Conservation (phyloP, 2,329 filamentous ascomycete genomes). For the Pseudogymnoascus sp. region DNA sequence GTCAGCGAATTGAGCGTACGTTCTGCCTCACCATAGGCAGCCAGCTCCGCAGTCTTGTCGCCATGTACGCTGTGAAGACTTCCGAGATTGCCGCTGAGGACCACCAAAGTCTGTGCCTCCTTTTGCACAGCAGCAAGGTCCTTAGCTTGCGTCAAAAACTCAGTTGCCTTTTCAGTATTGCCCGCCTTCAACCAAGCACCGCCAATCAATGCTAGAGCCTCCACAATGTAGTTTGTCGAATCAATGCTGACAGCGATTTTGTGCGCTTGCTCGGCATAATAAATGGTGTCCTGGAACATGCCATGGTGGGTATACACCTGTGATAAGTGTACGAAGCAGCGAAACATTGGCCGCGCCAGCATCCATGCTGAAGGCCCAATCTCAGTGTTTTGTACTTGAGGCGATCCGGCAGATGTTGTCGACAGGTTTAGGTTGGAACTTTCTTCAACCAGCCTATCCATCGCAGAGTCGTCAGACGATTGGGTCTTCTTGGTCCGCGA, state of each 20-base stretch:
- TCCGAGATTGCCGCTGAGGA: constrained; percentile 48
- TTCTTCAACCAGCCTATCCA: constrained; percentile 26
- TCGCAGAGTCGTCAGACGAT: constrained; percentile 12
- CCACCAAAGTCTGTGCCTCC: constrained; percentile 38
- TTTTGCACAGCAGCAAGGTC: constrained; percentile 41
- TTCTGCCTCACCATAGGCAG: constrained; percentile 41
- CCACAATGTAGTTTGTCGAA: constrained; percentile 38
- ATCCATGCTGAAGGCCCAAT: constrained; percentile 69
- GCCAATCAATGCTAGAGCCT: constrained; percentile 48
- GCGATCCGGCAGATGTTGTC: constrained; percentile 32
- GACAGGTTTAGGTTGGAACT: constrained; percentile 30
- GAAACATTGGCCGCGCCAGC: constrained; percentile 65
- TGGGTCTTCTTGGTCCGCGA: constrained; percentile 10
- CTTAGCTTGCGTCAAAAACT: constrained; percentile 47
- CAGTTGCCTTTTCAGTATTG: constrained; percentile 49
- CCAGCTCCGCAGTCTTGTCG: constrained; percentile 40
- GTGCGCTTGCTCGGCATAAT: constrained; percentile 77
- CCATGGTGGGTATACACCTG: constrained; percentile 76
- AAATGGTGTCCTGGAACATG: constrained; percentile 78
- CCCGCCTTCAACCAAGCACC: constrained; percentile 51
- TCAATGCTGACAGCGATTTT: constrained; percentile 51
- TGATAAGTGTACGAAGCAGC: constrained; percentile 65
- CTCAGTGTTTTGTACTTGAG: constrained; percentile 28
- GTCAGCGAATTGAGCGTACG: constrained; percentile 36
- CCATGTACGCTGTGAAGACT: constrained; percentile 44